Base-by-base conservation (phyloP, 192 early-diverging fungal species). In the Entomortierella parvispora region DNA sequence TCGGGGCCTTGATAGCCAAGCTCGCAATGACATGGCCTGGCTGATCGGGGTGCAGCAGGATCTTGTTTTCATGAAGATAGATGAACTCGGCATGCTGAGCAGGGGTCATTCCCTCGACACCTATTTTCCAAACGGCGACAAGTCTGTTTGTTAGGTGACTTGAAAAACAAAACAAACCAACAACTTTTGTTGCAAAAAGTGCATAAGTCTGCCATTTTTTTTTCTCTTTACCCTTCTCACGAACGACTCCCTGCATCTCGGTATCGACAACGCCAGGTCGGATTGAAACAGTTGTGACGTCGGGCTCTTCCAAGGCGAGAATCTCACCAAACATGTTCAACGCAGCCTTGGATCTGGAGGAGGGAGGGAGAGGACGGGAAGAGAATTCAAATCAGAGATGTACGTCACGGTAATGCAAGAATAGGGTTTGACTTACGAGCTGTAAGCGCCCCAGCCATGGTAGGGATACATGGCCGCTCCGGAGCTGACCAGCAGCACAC, bases 191-290 rank as follows among this genome's bases (percentile, higher is more conserved):
- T 9, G 5, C 14, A 18, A 14, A 2, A 37, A 47, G 40, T 17
- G 0, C 40, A 4, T 11, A 18, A 58, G 25, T 26, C 33, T 2
- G 1, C 26, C 20, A 14, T n/a, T 0, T 62, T 22, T 25, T 22
- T 5, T 40, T 45, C 10, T 32, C n/a, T 64, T 68, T 57, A 67
- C 85, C 81, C 17, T 79, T 50, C 37, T 69, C 53, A 1, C 94
- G 83, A 50, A 98, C 90, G 2, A 70, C 14, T 0, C 23, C 60
- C 64, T 96, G 94, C 95, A 98, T 96, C 10, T 88, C 93, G 7
- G 95, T 98, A 50, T 94, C 93, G n/a, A 98, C 90, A 8, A 92
- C 93, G 42, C 96, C 96, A 0, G 96, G 96, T 14, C 92, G 85
- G 29, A 98, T 31, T 2, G 92, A 85, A 60, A 96, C 58, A 1